phyloP scores from a whole-genome alignment of 345 rosid genomes.

The Rhodamnia rubescens region DNA sequence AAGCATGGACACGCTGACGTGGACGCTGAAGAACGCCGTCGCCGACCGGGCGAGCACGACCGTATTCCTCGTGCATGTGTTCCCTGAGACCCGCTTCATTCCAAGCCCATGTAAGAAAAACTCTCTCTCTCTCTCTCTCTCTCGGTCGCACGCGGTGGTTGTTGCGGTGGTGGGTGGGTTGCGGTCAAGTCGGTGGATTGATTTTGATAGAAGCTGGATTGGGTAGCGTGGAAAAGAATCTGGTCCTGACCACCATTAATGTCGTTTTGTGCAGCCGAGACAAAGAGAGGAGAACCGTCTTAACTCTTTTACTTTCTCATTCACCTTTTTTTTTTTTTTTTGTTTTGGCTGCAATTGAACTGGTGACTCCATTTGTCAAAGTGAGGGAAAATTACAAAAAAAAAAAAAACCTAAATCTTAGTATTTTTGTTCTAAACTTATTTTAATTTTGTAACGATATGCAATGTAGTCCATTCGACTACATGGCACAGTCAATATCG shows the following conservation, averaged over 20 bases:
- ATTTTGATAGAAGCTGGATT: neutral
- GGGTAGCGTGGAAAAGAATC: neutral
- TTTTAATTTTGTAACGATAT: too few species aligned
- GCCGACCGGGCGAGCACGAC: slow-evolving; percentile 10
- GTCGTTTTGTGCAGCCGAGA: neutral
- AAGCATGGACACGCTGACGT: slow-evolving; percentile 69
- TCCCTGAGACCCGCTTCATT: slow-evolving; percentile 5
- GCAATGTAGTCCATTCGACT: too few species aligned
- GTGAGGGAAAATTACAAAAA: too few species aligned
- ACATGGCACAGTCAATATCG: too few species aligned
- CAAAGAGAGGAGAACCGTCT: neutral
- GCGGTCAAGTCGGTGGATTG: neutral
- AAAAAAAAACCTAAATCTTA: too few species aligned
- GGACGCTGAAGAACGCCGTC: slow-evolving; percentile 45
- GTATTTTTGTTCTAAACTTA: too few species aligned
- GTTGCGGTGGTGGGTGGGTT: neutral
- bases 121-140: neutral
- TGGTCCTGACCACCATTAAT: neutral
- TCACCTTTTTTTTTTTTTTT: neutral
- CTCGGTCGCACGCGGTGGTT: neutral
- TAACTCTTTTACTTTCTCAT: neutral
- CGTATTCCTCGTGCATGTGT: slow-evolving; percentile 5
- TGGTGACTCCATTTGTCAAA: neutral
- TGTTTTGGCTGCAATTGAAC: neutral
- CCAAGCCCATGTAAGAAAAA: slow-evolving; percentile 6